These are phyloP conservation scores for Rhizopogon roseolus DNA, from an alignment of 768 basidiomycete species.

Conservation along the genomic window DNA sequence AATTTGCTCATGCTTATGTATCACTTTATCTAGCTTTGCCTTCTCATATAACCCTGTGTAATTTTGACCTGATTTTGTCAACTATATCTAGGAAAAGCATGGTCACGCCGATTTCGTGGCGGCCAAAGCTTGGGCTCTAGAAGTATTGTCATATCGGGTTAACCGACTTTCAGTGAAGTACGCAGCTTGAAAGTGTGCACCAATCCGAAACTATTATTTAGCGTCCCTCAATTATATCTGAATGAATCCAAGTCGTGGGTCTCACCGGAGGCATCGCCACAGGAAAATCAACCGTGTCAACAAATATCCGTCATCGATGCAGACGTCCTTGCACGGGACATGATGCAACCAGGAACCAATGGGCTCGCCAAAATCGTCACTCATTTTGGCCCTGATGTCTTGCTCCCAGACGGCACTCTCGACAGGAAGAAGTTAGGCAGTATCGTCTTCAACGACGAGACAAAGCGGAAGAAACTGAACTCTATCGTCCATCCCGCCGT, in stretches of 20 bases:
- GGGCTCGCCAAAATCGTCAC: slow-evolving; percentile 62
- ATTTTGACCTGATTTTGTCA: no score
- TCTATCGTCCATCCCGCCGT: slow-evolving; percentile 89
- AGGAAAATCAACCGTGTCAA: slow-evolving; percentile 92
- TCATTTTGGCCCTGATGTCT: slow-evolving; percentile 67
- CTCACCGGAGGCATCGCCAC: slow-evolving; percentile 96
- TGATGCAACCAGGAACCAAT: slow-evolving; percentile 78
- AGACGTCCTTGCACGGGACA: slow-evolving; percentile 81
- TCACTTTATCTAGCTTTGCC: no score
- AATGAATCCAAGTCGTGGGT: slow-evolving; percentile 64
- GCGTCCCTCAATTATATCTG: neutral
- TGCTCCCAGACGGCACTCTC: slow-evolving; percentile 65
- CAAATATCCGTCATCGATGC: slow-evolving; percentile 87
- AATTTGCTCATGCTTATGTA: no score
- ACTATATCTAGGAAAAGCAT: no score
- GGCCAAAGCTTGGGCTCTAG: no score
- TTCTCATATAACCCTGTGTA: no score
- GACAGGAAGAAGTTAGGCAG: slow-evolving; percentile 80
- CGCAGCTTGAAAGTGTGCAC: no score
- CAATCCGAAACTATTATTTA: neutral
- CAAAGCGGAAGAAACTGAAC: slow-evolving; percentile 71
- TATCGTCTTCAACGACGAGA: slow-evolving; percentile 78
- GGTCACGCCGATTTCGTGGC: no score
- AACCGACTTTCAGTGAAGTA: no score
- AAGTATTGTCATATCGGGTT: no score